Evolutionary conservation across 257 asterid species (phyloP).

Genomic region (Buddleja alternifolia): DNA sequence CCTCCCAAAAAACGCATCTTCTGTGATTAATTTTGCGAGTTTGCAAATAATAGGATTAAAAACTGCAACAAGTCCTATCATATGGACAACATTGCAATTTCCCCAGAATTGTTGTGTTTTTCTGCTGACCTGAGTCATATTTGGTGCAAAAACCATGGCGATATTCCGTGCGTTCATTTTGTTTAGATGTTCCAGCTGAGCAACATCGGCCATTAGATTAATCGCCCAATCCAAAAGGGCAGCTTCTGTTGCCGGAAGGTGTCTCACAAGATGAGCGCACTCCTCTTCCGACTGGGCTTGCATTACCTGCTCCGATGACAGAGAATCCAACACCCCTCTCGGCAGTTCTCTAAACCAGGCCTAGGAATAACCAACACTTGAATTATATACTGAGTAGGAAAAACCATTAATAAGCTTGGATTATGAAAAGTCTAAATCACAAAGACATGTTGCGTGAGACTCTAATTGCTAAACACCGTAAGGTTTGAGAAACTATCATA

Average conservation of each 20-base stretch:
- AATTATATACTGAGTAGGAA: not conserved
- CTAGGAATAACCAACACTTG: constrained; percentile 25
- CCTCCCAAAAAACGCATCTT: too few species aligned
- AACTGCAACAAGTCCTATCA: too few species aligned
- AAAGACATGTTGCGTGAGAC: too few species aligned
- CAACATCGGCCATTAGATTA: constrained; percentile 92
- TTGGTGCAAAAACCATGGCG: constrained; percentile 94
- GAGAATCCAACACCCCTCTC: constrained; percentile 71
- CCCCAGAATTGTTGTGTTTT: not conserved
- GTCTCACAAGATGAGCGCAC: constrained; percentile 64
- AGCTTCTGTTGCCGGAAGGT: constrained; percentile 75
- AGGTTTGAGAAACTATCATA: too few species aligned
- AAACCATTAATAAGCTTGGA: not conserved
- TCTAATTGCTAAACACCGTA: too few species aligned
- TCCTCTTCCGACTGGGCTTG: constrained; percentile 75
- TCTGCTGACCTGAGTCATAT: constrained; percentile 79
- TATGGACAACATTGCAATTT: too few species aligned
- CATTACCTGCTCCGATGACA: constrained; percentile 78
- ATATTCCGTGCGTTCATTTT: constrained; percentile 89
- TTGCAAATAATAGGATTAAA: too few species aligned
- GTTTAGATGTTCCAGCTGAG: constrained; percentile 71
- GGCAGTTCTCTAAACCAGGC: constrained; percentile 98
- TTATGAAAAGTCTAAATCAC: too few species aligned
- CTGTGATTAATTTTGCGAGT: too few species aligned
- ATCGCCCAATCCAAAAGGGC: constrained; percentile 89